Evolutionary conservation across 345 rosid genomes (phyloP), one percentile per base, ranked within the genome.

Genomic region (Pistacia integerrima): DNA sequence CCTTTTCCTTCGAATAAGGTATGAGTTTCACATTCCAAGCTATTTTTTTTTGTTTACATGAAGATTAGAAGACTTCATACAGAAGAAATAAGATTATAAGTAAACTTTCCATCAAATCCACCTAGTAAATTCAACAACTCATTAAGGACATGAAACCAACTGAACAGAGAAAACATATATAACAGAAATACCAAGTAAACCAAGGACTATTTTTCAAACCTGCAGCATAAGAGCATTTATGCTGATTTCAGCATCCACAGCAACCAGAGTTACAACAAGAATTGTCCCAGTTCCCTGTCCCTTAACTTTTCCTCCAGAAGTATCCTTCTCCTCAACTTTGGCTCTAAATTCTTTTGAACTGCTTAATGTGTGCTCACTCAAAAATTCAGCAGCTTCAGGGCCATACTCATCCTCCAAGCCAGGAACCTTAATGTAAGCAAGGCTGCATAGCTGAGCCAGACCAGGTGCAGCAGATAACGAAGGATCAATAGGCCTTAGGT

Each of bases 261-360:
- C 90, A 12, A 86, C 84, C 48, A 97, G 90, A 13, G 99, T 94
- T 5, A 92, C 97, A 28, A 75, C 72, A 3, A 91, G 87, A 69
- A 88, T 75, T 1, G 93, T 84, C 48, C 99, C 98, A 64, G 98
- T 92, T 72, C 98, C 98, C 84, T 97, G 98, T 52, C 98, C 98
- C 81, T 94, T 97, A 62, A 84, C 85, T 88, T 92, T 97, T 60
- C 98, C 98, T 30, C 93, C 97, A 20, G 97, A 90, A 48, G 89
- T 68, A 82, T 97, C 99, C 80, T 88, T 87, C 59, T 97, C 99
- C 86, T 92, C 98, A 28, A 94, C 78, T 71, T 84, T 83, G 51
- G 97, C 98, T 74, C 70, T 87, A 70, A 97, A 92, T 84, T 92
- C 96, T 71, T 88, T 87, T 18, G 88, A 83, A 69, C 90, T 91